A percentile compares a stretch with the other conserved stretches of the same genome.
Evolutionary conservation across 768 basidiomycete genomes (phyloP).

Genomic region (Podaxis rugospora): DNA sequence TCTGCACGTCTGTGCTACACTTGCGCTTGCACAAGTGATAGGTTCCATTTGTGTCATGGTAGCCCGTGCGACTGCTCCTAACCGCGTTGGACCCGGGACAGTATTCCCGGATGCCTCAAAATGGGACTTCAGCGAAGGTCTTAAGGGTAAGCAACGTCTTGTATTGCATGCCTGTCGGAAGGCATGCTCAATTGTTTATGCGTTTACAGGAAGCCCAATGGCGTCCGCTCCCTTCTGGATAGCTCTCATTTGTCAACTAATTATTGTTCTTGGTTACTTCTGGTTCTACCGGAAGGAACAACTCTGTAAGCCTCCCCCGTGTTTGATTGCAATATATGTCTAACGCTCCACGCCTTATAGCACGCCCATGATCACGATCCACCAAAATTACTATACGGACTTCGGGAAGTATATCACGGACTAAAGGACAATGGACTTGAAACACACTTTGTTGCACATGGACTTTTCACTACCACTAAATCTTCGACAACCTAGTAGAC

Average conservation of each 20-base stretch:
- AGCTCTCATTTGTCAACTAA: conserved; percentile 70
- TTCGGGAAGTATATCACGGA: background rate
- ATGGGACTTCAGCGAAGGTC: conserved; percentile 80
- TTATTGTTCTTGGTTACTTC: conserved; percentile 90
- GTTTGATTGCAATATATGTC: background rate
- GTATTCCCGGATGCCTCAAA: conserved; percentile 92
- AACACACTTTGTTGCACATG: conserved; percentile 6
- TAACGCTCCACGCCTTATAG: conserved; percentile 15
- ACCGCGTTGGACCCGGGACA: conserved; percentile 80
- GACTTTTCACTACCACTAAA: conserved; percentile 7
- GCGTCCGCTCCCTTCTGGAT: conserved; percentile 86
- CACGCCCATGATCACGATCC: conserved; percentile 31
- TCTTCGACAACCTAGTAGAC: conserved; percentile 21
- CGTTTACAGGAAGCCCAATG: conserved; percentile 63
- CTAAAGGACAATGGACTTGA: conserved; percentile 12
- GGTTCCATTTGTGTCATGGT: conserved; percentile 91
- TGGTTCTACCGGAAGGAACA: conserved; percentile 98
- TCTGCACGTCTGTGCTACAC: conserved; percentile 89
- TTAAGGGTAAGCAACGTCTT: conserved; percentile 38
- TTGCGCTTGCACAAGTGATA: conserved; percentile 87
- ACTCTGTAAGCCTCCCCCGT: conserved; percentile 50
- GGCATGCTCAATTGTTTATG: background rate
- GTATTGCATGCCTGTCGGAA: too few relatives aligned
- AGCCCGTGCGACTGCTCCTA: conserved; percentile 86
- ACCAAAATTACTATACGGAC: conserved; percentile 6